A percentile compares a stretch with the other conserved stretches of the same genome.
Evolutionary conservation across 1,284 basidiomycete species (phyloP).

Genomic region (Cerrena zonata): DNA sequence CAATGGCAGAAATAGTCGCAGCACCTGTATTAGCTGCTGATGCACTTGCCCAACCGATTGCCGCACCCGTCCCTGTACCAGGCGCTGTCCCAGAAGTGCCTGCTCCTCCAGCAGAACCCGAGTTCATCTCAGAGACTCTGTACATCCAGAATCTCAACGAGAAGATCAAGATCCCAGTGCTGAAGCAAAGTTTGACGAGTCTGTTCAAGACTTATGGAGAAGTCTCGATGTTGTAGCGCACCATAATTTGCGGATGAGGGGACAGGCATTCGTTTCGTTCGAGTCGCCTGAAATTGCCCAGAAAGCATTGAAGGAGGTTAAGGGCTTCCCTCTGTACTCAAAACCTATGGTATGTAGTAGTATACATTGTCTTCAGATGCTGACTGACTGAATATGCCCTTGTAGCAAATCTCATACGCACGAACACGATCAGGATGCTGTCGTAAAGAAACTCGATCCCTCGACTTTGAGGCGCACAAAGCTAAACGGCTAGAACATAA

Average conservation of each 20-base stretch:
- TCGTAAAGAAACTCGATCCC: conserved; percentile 70
- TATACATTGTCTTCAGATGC: neutral
- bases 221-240: conserved; percentile 92
- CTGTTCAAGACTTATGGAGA: conserved; percentile 93
- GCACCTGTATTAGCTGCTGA: conserved; percentile 24
- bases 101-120: conserved; percentile 30
- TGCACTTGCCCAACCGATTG: conserved; percentile 24
- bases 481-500: conserved; percentile 70
- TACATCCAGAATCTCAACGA: conserved; percentile 98
- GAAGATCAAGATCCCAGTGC: conserved; percentile 86
- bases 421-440: conserved; percentile 82
- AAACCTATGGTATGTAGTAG: conserved; percentile 79
- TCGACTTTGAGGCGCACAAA: conserved; percentile 72
- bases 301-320: conserved; percentile 87
- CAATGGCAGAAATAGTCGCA: conserved; percentile 37
- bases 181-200: conserved; percentile 83
- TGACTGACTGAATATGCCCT: neutral
- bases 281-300: conserved; percentile 73
- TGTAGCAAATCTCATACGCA: conserved; percentile 90
- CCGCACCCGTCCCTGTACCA: conserved; percentile 20
- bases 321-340: conserved; percentile 91
- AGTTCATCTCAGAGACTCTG: conserved; percentile 74
- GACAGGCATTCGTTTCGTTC: conserved; percentile 96
- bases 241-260: conserved; percentile 90
- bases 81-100: conserved; percentile 25